These are phyloP conservation scores for Teratosphaeria viscida DNA, from an alignment of 2,329 filamentous ascomycete genomes.

Conservation along the genomic window DNA sequence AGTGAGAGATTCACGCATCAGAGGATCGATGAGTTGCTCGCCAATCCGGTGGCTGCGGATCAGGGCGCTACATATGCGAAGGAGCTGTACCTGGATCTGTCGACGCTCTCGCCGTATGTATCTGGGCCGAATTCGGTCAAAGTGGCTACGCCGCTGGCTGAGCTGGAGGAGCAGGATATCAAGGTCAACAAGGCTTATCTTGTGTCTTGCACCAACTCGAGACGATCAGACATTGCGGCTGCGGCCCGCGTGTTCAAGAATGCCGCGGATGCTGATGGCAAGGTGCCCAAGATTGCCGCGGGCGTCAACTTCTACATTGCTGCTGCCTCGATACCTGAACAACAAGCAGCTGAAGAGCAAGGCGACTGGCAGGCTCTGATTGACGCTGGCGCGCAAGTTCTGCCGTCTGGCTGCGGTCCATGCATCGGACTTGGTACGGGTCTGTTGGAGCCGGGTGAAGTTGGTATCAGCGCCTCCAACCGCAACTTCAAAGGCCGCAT, in stretches of 20 bases:
- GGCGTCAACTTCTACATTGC: slow-evolving; percentile 83
- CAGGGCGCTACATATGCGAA: slow-evolving; percentile 74
- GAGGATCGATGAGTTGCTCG: slow-evolving; percentile 60
- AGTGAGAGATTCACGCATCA: slow-evolving; percentile 59
- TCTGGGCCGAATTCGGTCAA: slow-evolving; percentile 89
- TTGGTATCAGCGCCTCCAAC: slow-evolving; percentile 75
- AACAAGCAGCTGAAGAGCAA: slow-evolving; percentile 62
- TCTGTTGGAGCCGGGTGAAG: slow-evolving; percentile 72
- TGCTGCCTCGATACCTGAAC: slow-evolving; percentile 70
- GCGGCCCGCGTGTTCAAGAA: slow-evolving; percentile 80
- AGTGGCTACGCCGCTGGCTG: slow-evolving; percentile 63
- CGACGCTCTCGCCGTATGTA: slow-evolving; percentile 72
- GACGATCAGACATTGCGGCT: slow-evolving; percentile 68
- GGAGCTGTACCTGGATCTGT: slow-evolving; percentile 68
- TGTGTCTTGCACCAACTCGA: slow-evolving; percentile 80
- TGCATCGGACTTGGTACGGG: slow-evolving; percentile 81
- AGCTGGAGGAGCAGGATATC: slow-evolving; percentile 66
- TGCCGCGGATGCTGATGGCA: slow-evolving; percentile 50
- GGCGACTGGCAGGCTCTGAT: slow-evolving; percentile 80
- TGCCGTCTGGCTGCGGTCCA: slow-evolving; percentile 67
- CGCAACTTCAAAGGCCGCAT: slow-evolving; percentile 88
- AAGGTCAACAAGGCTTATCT: slow-evolving; percentile 75
- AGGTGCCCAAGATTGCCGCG: slow-evolving; percentile 58
- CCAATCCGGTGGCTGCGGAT: slow-evolving; percentile 59
- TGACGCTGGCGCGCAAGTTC: slow-evolving; percentile 62